Evolutionary conservation across 1,284 basidiomycete genomes (phyloP), one percentile per base, ranked within the genome.

Genomic region (Papiliotrema laurentii): DNA sequence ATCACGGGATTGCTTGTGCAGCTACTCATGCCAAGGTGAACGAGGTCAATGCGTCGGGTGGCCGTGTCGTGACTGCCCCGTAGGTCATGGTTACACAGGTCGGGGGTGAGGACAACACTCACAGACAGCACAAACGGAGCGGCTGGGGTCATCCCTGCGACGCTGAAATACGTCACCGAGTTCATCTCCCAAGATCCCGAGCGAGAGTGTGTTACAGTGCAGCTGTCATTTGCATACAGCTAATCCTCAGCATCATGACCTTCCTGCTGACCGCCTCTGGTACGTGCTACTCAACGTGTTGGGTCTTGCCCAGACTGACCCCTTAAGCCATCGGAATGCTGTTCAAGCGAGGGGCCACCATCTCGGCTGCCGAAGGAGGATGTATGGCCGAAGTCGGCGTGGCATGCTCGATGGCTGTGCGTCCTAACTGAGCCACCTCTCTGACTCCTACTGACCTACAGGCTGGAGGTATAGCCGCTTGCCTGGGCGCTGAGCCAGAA

Each of bases 341-440:
- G 18, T 97, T 94, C 79, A 97, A 97, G 71, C 82, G 93, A 47
- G 93, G 93, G 21, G 93, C 91, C 48, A 97, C 93, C 1, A 97
- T 97, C 44, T 89, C 86, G 37, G 94, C 93, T 9, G 93, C 94
- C 0, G 93, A 97, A 72, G 91, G 90, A 35, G 90, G 75, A 13
- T 77, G 75, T 53, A 76, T 77, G 76, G 76, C 69, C 9, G 73
- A 75, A 50, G 74, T 76, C 18, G 75, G 75, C 5, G 70, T 72
- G 10, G 70, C 70, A 2, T 64, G 64, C 43, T 61, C 60, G 9
- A 72, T 72, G 70, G 63, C 66, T 11, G 63, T 58, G 31, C 33
- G 69, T 66, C 22, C 18, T n/a, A 14, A 39, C 14, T 35, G 5
- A n/a, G 2, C 7, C 13, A 11, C 22, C 24, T 42, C 21, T 14